Evolutionary conservation across 1,284 basidiomycete species (phyloP).

Genomic region (Singerocomus inundabilis): DNA sequence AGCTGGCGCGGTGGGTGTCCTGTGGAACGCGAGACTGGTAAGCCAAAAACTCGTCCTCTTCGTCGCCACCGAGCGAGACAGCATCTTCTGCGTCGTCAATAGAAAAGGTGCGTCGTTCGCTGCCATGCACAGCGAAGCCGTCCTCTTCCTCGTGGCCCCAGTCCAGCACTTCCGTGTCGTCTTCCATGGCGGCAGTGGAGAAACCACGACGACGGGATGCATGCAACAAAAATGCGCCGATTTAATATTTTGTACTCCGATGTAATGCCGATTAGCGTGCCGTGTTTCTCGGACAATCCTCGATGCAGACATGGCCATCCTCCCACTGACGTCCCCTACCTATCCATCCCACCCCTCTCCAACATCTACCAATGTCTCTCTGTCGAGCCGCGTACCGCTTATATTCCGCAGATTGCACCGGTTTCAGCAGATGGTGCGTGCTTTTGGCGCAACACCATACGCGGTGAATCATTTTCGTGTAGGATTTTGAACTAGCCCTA

Average conservation of each 20-base stretch:
- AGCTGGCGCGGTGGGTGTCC: slow-evolving; percentile 11
- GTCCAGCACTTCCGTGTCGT: slow-evolving; percentile 67
- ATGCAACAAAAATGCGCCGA: slow-evolving; percentile 29
- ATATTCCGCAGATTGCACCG: slow-evolving; percentile 76
- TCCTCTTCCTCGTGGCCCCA: slow-evolving; percentile 76
- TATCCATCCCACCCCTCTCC: slow-evolving; percentile 38
- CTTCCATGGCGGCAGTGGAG: slow-evolving; percentile 48
- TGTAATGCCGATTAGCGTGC: slow-evolving; percentile 32
- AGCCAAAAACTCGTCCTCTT: slow-evolving; percentile 51
- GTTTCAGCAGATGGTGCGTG: slow-evolving; percentile 81
- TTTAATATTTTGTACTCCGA: slow-evolving; percentile 24
- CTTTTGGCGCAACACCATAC: background rate
- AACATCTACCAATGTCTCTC: slow-evolving; percentile 34
- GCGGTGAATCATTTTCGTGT: slow-evolving; percentile 7
- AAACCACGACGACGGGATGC: slow-evolving; percentile 3
- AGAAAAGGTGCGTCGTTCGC: slow-evolving; percentile 29
- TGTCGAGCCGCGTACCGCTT: slow-evolving; percentile 64
- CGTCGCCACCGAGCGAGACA: slow-evolving; percentile 70
- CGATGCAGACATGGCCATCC: slow-evolving; percentile 44
- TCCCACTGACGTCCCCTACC: slow-evolving; percentile 53
- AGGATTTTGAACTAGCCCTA: slow-evolving; percentile 94
- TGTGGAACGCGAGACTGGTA: slow-evolving; percentile 34
- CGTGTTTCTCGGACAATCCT: slow-evolving; percentile 32
- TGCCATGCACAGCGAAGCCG: slow-evolving; percentile 28
- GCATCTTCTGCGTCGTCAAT: slow-evolving; percentile 62